Percentiles rank a stretch among this genome's conserved stretches.
Evolutionary conservation across 129 eudicot genomes (phyloP).

Genomic region (Ambrosia trifida): DNA sequence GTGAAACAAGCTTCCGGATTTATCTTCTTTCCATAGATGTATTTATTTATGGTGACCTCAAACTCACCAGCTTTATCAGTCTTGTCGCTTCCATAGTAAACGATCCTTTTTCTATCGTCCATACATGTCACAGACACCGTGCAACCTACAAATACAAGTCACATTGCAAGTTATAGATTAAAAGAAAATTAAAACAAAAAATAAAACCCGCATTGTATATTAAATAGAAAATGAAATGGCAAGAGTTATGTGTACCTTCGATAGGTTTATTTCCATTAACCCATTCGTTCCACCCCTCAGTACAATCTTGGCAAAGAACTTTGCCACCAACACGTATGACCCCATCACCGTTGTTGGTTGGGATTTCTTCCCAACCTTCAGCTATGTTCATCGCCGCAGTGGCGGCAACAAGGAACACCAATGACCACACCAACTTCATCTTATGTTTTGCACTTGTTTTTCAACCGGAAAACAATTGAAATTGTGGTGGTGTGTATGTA

Average conservation of each 20-base stretch:
- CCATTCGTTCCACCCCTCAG: conserved; percentile 71
- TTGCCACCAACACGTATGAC: conserved; percentile 65
- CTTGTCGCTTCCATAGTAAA: conserved; percentile 68
- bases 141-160: conserved; percentile 43
- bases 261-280: conserved; percentile 61
- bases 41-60: conserved; percentile 49
- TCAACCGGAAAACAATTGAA: background rate
- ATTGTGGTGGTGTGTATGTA: conserved; percentile 1
- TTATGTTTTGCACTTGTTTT: background rate
- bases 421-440: conserved; percentile 38
- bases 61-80: conserved; percentile 71
- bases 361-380: conserved; percentile 32
- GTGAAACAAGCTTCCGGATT: conserved; percentile 57
- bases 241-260: conserved; percentile 42
- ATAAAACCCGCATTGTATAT: background rate
- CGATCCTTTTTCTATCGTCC: conserved; percentile 55
- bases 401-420: conserved; percentile 44
- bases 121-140: conserved; percentile 74
- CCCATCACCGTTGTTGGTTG: background rate
- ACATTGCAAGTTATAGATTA: background rate
- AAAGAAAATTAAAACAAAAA: conserved; percentile 2
- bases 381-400: conserved; percentile 20
- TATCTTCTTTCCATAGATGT: conserved; percentile 50
- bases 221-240: background rate
- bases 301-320: conserved; percentile 88